Conservation (phyloP, 2,329 filamentous ascomycete genomes). For the Ceratocystiopsis sp. region DNA sequence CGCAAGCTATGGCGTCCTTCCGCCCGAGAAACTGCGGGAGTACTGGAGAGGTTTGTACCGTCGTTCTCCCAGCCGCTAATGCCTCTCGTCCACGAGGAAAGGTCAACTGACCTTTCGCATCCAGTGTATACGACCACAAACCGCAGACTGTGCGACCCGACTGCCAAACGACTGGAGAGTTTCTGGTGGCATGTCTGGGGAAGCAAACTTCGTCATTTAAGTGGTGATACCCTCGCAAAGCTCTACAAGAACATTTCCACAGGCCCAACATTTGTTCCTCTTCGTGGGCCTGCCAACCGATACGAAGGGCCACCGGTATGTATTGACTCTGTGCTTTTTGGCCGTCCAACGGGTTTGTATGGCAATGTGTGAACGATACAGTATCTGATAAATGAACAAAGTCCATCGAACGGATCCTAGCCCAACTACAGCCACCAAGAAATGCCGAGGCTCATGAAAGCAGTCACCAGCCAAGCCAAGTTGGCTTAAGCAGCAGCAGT, state of each 20-base stretch:
- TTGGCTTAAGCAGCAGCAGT: no score
- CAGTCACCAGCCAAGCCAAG: no score
- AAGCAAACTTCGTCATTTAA: conserved; percentile 35
- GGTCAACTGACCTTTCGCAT: not conserved
- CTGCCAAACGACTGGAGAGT: conserved; percentile 43
- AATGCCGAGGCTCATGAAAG: no score
- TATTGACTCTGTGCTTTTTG: conserved; percentile 10
- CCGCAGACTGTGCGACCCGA: conserved; percentile 42
- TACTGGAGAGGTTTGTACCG: conserved; percentile 35
- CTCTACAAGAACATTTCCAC: conserved; percentile 41
- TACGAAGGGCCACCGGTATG: conserved; percentile 32
- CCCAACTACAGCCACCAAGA: no score
- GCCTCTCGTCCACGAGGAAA: not conserved
- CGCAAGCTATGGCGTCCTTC: conserved; percentile 31
- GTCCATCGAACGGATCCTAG: no score
- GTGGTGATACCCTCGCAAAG: conserved; percentile 34
- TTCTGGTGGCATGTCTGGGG: conserved; percentile 53
- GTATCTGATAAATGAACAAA: no score
- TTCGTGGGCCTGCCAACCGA: conserved; percentile 33
- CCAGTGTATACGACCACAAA: conserved; percentile 41
- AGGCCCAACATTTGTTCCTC: conserved; percentile 38
- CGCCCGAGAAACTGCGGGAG: conserved; percentile 34
- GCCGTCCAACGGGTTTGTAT: no score
- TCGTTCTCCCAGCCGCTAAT: not conserved
- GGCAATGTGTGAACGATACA: no score